Base-by-base conservation (phyloP, 2,329 filamentous ascomycete genomes). In the Phyllosticta citriasiana region DNA sequence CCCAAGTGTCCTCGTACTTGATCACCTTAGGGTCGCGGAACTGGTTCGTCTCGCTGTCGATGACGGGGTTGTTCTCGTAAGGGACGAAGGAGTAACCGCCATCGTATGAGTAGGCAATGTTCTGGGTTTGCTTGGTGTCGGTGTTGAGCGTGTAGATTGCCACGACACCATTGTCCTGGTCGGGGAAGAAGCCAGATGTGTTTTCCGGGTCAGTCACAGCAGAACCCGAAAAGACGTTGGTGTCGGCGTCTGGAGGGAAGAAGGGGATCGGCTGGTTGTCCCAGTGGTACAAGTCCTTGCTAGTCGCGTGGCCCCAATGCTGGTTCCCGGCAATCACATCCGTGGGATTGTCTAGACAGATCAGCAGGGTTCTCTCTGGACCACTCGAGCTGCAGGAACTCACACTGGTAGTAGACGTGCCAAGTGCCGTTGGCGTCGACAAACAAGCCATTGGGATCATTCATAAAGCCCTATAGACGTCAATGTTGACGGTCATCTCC, bases 21-120 rank as follows among this genome's bases (percentile, higher is more conserved):
- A 85, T 76, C 1, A 88, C 84, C 66, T 87, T 85, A 1, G 86
- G 85, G 64, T 88, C 85, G 25, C 85, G 81, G 73, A 88, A 88
- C 64, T 85, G 79, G 5, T 71, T 76, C 19, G 80, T 77, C 62
- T 76, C 76, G 67, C 80, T 79, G 64, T 77, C 70, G 53, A 88
- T 80, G 16, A 88, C 82, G 1, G 85, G 85, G 63, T 88, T 88
- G 3, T 70, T 69, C 1, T 74, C 73, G 63, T 87, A 88, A 51
- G 82, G 80, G 54, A 76, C 78, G 65, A 87, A 88, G 0, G 79
- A 83, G 67, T 82, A 85, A 7, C 85, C 85, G 12, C 80, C 81
- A 64, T 88, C 84, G 35, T 71, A 70, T 0, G 83, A 86, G 70
- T 84, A 87, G 2, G 85, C 83, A 55, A 88, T 80, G 22, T 80